Evolutionary conservation across 2,329 filamentous ascomycete genomes (phyloP), one percentile per base, ranked within the genome.

Genomic region (Mycocentrospora acerina): DNA sequence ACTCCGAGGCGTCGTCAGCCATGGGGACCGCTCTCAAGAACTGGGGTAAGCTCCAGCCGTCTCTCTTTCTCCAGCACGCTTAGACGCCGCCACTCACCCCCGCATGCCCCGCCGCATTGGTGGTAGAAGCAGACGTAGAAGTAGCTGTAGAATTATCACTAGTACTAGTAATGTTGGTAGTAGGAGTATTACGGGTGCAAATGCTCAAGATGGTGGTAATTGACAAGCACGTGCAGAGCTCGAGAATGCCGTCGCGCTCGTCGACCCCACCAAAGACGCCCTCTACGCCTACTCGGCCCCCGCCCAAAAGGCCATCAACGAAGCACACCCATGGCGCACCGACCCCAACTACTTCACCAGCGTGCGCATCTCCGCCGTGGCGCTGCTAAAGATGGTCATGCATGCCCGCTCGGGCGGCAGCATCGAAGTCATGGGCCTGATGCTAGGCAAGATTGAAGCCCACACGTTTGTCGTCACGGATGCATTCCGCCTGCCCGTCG

Each of bases 331-430:
- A 45, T 97, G 93, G 93, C 74, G 73, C 33, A 75, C 74, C 31
- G 83, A 96, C 62, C 84, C 86, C 0, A 79, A 89, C 68, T 84
- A 96, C 75, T 98, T 97, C 80, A 94, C 91, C 66, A 80, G 86
- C 37, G 89, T 97, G 31, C 88, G 90, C 59, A 91, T 98, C 70
- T 94, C 88, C 35, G 90, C 93, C 42, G 85, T 95, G 10, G 93
- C 93, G 4, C 80, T 98, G 42, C 81, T 97, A 55, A 98, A 98
- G 73, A 98, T 98, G 93, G 89, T 94, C 50, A 97, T 96, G 88
- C 93, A 98, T 67, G 93, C 93, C 8, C 87, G 93, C n/a, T 90
- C 89, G 0, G 93, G 93, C 51, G 91, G 93, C 40, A 82, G 81
- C 18, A 79, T 97, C 51, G 93, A 98, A 73, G 81, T 98, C 58